These are phyloP conservation scores for Akebia trifoliata DNA, from an alignment of 164 flowering plant species.

Conservation along the genomic window DNA sequence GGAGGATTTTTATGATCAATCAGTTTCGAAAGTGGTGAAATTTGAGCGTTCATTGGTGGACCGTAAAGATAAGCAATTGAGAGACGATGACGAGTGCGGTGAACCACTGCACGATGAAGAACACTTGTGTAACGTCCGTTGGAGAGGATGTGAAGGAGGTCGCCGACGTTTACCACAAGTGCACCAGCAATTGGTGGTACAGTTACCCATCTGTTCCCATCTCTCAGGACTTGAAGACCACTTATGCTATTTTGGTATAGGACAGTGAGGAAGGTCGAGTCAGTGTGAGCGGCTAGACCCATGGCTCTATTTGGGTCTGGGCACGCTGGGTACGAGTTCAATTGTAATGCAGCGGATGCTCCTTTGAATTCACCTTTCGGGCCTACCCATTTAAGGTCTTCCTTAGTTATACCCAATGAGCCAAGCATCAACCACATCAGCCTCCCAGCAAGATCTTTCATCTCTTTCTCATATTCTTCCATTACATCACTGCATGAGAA, in stretches of 20 bases:
- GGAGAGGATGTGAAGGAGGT: conserved; percentile 81
- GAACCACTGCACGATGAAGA: conserved; percentile 59
- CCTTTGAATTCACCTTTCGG: conserved; percentile 31
- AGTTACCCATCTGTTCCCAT: conserved; percentile 60
- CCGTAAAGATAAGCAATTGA: conserved; percentile 60
- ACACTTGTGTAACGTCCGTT: conserved; percentile 55
- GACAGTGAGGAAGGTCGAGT: conserved; percentile 77
- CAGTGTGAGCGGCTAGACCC: conserved; percentile 94
- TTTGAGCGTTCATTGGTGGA: conserved; percentile 35
- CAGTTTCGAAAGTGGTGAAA: conserved; percentile 49
- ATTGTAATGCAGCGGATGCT: conserved; percentile 44
- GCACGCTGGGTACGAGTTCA: conserved; percentile 86
- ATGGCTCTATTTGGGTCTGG: conserved; percentile 91
- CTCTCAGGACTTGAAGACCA: conserved; percentile 67
- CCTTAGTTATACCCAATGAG: conserved; percentile 48
- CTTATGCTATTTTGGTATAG: conserved; percentile 69
- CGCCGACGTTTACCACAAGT: conserved; percentile 74
- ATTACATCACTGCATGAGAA: conserved; percentile 46
- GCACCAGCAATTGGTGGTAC: conserved; percentile 64
- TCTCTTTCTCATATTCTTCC: conserved; percentile 64
- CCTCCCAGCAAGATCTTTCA: conserved; percentile 54
- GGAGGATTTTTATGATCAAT: conserved; percentile 39
- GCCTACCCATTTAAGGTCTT: conserved; percentile 62
- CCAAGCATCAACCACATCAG: conserved; percentile 57
- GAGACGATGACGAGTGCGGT: conserved; percentile 35